phyloP scores from a whole-genome alignment of 2,329 filamentous ascomycete genomes.

The Diaporthe sp. region DNA sequence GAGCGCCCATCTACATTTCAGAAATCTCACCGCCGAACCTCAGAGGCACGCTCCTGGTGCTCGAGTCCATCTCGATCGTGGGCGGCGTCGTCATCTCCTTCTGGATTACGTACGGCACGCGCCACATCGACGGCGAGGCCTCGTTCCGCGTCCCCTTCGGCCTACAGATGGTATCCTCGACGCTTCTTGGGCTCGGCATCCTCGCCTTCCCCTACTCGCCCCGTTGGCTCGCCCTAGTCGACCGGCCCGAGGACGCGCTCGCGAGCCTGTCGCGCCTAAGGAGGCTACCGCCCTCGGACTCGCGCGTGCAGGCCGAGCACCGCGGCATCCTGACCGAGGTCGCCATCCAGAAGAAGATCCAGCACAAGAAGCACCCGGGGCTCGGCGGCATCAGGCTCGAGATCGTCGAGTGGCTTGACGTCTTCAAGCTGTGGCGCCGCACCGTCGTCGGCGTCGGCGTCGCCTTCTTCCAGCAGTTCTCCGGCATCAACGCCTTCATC shows the following conservation, averaged over 20 bases:
- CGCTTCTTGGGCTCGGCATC: slow-evolving; percentile 49
- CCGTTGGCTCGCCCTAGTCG: slow-evolving; percentile 32
- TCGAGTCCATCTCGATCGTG: slow-evolving; percentile 62
- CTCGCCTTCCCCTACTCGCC: slow-evolving; percentile 39
- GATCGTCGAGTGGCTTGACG: slow-evolving; percentile 57
- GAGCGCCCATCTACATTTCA: slow-evolving; percentile 45
- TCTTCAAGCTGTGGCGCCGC: slow-evolving; percentile 55
- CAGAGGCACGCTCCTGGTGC: slow-evolving; percentile 54
- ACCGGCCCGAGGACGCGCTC: slow-evolving; percentile 26
- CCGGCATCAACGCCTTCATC: slow-evolving; percentile 62
- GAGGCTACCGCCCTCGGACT: slow-evolving; percentile 6
- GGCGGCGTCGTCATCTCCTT: slow-evolving; percentile 63
- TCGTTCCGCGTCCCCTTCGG: slow-evolving; percentile 53
- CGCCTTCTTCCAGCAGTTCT: slow-evolving; percentile 63
- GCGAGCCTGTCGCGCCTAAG: slow-evolving; percentile 18
- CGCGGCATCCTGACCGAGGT: slow-evolving; percentile 34
- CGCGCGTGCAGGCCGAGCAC: slow-evolving; percentile 36
- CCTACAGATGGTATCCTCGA: slow-evolving; percentile 49
- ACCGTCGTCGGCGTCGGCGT: slow-evolving; percentile 56
- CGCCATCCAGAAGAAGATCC: slow-evolving; percentile 43
- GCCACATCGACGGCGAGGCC: slow-evolving; percentile 50
- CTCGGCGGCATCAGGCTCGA: slow-evolving; percentile 32
- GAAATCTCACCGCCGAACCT: slow-evolving; percentile 50
- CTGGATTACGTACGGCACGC: slow-evolving; percentile 65
- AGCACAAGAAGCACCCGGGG: slow-evolving; percentile 20